Conservation (phyloP, 768 basidiomycete species). For the Termitomyces sp. region DNA sequence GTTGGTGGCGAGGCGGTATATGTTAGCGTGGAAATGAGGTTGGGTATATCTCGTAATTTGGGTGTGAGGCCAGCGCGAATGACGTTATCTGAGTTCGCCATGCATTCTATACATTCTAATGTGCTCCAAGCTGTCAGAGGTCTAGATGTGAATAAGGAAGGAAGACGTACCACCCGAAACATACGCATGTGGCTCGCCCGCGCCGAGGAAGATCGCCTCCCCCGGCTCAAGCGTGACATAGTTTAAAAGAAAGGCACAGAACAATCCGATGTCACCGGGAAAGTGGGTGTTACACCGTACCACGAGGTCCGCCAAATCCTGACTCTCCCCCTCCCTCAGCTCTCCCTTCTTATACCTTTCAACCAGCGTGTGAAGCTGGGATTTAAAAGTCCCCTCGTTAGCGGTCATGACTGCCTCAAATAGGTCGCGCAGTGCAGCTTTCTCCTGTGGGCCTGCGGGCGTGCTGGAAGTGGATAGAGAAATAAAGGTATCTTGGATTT, state of each 20-base stretch:
- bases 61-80: conserved; percentile 97
- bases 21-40: conserved; percentile 82
- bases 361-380: conserved; percentile 54
- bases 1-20: conserved; percentile 68
- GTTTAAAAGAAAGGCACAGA: conserved; percentile 56
- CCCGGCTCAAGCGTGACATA: conserved; percentile 74
- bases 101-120: conserved; percentile 82
- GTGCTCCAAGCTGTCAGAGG: not conserved
- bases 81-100: conserved; percentile 99
- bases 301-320: conserved; percentile 57
- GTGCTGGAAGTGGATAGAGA: conserved; percentile 36
- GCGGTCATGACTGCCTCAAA: conserved; percentile 87
- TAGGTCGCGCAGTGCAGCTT: conserved; percentile 62
- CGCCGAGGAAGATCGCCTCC: conserved; percentile 91
- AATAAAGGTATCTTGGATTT: conserved; percentile 49
- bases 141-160: not conserved
- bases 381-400: conserved; percentile 42
- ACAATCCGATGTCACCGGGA: conserved; percentile 87
- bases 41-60: conserved; percentile 90
- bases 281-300: conserved; percentile 65
- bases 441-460: conserved; percentile 42
- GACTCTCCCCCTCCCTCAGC: conserved; percentile 33
- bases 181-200: conserved; percentile 97
- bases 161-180: conserved; percentile 72
- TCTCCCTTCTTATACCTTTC: conserved; percentile 51